Conservation (phyloP, 2,329 filamentous ascomycete genomes). For the Sarocladiaceae sp. region DNA sequence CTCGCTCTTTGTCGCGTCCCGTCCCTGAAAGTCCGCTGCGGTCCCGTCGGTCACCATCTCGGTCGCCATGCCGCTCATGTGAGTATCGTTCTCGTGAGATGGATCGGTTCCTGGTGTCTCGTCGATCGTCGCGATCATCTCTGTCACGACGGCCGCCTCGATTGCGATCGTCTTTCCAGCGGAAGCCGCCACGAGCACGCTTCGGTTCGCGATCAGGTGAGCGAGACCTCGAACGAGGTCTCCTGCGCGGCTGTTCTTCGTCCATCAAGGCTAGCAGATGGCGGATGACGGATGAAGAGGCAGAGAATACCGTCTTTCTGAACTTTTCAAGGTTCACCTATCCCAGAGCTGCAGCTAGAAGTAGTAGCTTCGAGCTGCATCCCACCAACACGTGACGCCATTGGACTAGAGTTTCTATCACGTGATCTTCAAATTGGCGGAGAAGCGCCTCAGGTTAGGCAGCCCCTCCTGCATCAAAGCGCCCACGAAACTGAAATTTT, state of each 20-base stretch:
- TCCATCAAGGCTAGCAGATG: slow-evolving; percentile 16
- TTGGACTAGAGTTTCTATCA: not conserved
- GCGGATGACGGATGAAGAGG: not conserved
- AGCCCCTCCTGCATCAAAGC: slow-evolving; percentile 8
- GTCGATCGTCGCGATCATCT: slow-evolving; percentile 34
- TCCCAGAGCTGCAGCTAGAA: not conserved
- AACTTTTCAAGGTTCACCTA: too few species aligned
- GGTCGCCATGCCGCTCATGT: slow-evolving; percentile 32
- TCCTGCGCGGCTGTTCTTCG: slow-evolving; percentile 17
- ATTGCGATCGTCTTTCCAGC: slow-evolving; percentile 53
- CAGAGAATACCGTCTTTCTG: too few species aligned
- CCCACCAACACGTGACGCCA: slow-evolving; percentile 4
- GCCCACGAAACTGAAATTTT: slow-evolving; percentile 5
- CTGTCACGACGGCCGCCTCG: slow-evolving; percentile 43
- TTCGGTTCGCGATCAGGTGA: slow-evolving; percentile 21
- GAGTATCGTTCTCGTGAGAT: too few species aligned
- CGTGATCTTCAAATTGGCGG: slow-evolving; percentile 1
- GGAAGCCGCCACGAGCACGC: slow-evolving; percentile 42
- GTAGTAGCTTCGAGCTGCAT: not conserved
- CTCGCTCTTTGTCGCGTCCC: slow-evolving; percentile 21
- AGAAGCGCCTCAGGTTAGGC: slow-evolving; percentile 6
- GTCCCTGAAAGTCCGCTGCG: slow-evolving; percentile 29
- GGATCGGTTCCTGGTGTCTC: slow-evolving; percentile 31
- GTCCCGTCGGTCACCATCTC: slow-evolving; percentile 25
- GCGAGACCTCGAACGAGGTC: slow-evolving; percentile 22